Evolutionary conservation across 768 basidiomycete species (phyloP), one percentile per base, ranked within the genome.

Genomic region (Pholiota molesta): DNA sequence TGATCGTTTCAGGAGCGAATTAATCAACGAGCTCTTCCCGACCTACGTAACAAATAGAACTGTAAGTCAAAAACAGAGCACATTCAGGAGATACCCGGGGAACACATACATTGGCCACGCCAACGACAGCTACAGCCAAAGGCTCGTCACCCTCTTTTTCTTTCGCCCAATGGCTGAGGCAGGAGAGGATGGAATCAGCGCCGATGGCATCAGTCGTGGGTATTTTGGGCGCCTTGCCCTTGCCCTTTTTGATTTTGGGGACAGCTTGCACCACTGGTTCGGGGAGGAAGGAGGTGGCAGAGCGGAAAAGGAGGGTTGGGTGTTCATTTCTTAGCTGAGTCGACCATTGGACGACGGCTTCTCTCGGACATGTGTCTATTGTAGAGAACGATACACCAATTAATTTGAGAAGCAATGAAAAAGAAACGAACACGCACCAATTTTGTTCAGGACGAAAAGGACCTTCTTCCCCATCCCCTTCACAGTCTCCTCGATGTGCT

Each of bases 11-110:
- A 86, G 70, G 29, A 97, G 78, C 2, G 94, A 90, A 74, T 97
- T 95, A 67, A 97, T 79, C 49, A 97, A 78, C 0, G 92, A 83
- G 53, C 91, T 92, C 79, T 97, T 97, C 14, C 95, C 95, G 13
- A 82, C 80, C 91, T 94, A 58, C 35, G 35, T 37, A 11, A 37
- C 14, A 44, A 55, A 37, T 0, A 52, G 13, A 35, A 28, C 56
- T 51, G 35, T 42, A n/a, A 52, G 55, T 39, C 26, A 21, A 44
- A 61, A 29, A 33, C 26, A 9, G n/a, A 40, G 28, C 52, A 35
- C 17, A 21, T 49, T 55, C 26, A 61, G 16, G 17, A 53, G 23
- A 53, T 33, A 55, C 54, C 6, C 45, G 49, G 57, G 60, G 37
- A 74, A 14, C 16, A 51, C 89, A 63, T 68, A 93, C 94, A 69